These are phyloP conservation scores for Endoconidiophora polonica DNA, from an alignment of 2,329 filamentous ascomycete genomes.

Conservation along the genomic window DNA sequence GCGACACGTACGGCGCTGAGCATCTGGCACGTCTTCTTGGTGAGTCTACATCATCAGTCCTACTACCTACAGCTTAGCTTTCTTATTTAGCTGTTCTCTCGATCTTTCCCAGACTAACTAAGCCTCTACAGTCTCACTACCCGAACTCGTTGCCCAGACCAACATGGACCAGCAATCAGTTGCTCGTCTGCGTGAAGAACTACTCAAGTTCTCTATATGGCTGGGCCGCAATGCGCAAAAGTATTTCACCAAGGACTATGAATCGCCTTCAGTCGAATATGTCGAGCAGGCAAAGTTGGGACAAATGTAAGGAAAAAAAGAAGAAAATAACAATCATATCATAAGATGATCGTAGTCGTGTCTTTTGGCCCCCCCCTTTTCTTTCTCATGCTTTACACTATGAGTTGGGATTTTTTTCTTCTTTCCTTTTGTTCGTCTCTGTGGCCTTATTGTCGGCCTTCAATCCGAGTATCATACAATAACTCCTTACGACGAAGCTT, in stretches of 20 bases:
- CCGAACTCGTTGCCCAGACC: conserved; percentile 87
- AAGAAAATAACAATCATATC: background rate
- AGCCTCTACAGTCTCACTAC: conserved; percentile 52
- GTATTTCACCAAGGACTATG: conserved; percentile 67
- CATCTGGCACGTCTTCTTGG: conserved; percentile 79
- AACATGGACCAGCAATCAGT: conserved; percentile 95
- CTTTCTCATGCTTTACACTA: background rate
- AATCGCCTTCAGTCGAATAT: conserved; percentile 54
- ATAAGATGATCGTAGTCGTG: background rate
- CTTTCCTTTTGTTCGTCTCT: background rate
- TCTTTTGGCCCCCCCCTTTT: background rate
- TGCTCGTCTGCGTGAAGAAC: conserved; percentile 71
- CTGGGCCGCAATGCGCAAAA: conserved; percentile 57
- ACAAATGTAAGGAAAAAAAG: conserved; percentile 1
- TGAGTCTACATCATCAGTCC: conserved; percentile 27
- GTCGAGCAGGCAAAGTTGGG: conserved; percentile 42
- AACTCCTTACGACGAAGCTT: background rate
- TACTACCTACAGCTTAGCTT: background rate
- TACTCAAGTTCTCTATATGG: conserved; percentile 75
- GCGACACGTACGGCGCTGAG: conserved; percentile 82
- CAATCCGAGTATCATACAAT: background rate
- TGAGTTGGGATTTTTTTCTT: background rate
- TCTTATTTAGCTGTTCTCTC: background rate
- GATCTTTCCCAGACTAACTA: background rate
- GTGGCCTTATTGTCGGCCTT: no score